Evolutionary conservation across 2,329 filamentous ascomycete genomes (phyloP).

Genomic region (Endoconidiophora polonica): DNA sequence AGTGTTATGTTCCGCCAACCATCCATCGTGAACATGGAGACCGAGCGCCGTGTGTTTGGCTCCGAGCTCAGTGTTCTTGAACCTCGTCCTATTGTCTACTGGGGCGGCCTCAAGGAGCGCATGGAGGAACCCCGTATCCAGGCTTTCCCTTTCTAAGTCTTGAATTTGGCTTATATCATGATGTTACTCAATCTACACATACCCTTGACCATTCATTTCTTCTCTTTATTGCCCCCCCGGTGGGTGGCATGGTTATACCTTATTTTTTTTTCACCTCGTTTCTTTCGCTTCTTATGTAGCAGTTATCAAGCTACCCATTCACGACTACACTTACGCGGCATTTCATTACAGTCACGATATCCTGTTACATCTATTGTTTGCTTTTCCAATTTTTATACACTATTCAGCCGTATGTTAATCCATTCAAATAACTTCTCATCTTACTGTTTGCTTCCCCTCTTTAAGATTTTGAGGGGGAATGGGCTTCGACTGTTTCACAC

Average conservation of each 20-base stretch:
- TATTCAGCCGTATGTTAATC: neutral
- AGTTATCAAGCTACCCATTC: conserved; percentile 1
- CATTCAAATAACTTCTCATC: neutral
- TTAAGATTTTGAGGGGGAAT: neutral
- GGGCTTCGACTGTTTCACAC: neutral
- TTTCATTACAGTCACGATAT: conserved; percentile 9
- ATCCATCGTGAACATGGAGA: conserved; percentile 39
- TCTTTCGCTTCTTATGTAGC: conserved; percentile 3
- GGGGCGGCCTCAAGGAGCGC: conserved; percentile 45
- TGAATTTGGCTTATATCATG: neutral
- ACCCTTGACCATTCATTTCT: conserved; percentile 4
- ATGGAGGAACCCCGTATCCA: conserved; percentile 20
- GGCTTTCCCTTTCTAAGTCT: conserved; percentile 9
- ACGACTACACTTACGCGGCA: conserved; percentile 11
- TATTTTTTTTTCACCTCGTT: conserved; percentile 1
- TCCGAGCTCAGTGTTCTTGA: conserved; percentile 40
- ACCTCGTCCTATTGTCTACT: conserved; percentile 45
- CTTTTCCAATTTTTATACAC: neutral
- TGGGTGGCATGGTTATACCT: conserved; percentile 4
- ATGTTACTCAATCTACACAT: neutral
- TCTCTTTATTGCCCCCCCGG: conserved; percentile 10
- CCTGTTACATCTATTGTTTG: conserved; percentile 3
- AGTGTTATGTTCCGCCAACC: conserved; percentile 41
- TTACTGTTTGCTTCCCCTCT: neutral
- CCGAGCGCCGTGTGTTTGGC: conserved; percentile 36